Conservation (phyloP, 2,329 filamentous ascomycete genomes). For the Phaeosphaeriaceae sp. region DNA sequence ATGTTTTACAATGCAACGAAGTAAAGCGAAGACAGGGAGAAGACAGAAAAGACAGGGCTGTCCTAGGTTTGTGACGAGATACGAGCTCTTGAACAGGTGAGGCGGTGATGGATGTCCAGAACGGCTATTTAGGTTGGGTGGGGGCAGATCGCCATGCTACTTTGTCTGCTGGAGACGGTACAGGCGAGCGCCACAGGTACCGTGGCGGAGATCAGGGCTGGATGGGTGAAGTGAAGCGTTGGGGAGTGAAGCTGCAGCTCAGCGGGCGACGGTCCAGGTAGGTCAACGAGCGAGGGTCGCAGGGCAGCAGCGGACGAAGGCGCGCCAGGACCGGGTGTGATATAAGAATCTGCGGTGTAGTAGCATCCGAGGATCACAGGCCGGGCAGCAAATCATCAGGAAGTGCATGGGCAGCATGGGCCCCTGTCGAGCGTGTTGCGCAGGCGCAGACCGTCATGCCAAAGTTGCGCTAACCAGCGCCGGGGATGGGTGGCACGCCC, state of each 20-base stretch:
- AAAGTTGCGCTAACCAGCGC: constrained; percentile 28
- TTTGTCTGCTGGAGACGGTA: constrained; percentile 7
- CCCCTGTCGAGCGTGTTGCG: constrained; percentile 35
- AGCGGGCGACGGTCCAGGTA: constrained; percentile 11
- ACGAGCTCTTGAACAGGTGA: not conserved
- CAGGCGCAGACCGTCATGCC: constrained; percentile 28
- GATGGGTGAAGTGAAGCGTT: constrained; percentile 7
- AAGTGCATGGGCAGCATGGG: constrained; percentile 14
- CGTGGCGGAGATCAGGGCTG: constrained; percentile 6
- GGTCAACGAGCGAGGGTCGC: constrained; percentile 20
- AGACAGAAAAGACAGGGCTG: not conserved
- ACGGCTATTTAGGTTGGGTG: constrained; percentile 20
- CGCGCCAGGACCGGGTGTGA: constrained; percentile 36
- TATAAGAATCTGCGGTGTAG: constrained; percentile 44
- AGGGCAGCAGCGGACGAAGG: constrained; percentile 27
- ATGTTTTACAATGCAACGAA: constrained; percentile 2
- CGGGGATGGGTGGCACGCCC: constrained; percentile 1
- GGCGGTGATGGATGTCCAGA: constrained; percentile 11
- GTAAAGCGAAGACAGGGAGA: not conserved
- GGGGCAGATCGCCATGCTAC: constrained; percentile 27
- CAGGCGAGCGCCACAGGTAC: constrained; percentile 14
- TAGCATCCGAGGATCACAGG: constrained; percentile 32
- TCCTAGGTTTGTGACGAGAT: not conserved
- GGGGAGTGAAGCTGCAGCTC: constrained; percentile 21
- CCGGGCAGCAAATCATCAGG: constrained; percentile 37